Evolutionary conservation across 805 yeast genomes (phyloP).

Genomic region (Scheffersomyces lignosus): DNA sequence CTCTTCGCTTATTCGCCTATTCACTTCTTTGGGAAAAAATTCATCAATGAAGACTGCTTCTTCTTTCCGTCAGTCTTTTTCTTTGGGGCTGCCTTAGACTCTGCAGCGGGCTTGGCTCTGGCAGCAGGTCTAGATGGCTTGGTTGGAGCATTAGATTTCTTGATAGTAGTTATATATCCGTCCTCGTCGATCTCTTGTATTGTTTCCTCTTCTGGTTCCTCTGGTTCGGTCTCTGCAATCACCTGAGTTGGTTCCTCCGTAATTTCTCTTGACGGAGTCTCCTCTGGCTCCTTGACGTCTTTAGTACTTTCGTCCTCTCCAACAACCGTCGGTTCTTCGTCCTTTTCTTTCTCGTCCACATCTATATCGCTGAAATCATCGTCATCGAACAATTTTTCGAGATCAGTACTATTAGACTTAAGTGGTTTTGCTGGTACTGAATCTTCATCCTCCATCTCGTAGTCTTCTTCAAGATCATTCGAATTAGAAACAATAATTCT

Average conservation of each 20-base stretch:
- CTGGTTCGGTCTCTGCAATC: constrained; percentile 7
- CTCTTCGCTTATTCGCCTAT: too few species aligned
- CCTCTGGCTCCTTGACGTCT: constrained; percentile 5
- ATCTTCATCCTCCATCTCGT: constrained; percentile 6
- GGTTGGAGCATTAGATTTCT: constrained; percentile 19
- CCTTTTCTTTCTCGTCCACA: too few species aligned
- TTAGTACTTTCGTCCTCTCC: constrained; percentile 7
- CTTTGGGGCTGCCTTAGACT: constrained; percentile 7
- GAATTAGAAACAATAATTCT: constrained; percentile 35
- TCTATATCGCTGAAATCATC: constrained; percentile 22
- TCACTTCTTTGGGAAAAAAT: constrained; percentile 46
- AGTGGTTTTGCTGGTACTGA: constrained; percentile 3
- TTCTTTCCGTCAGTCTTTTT: constrained; percentile 18
- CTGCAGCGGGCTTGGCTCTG: constrained; percentile 12
- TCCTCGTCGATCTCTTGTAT: constrained; percentile 43
- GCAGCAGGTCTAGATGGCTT: constrained; percentile 10
- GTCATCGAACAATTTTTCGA: constrained; percentile 35
- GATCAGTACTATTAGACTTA: constrained; percentile 15
- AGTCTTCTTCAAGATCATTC: constrained; percentile 11
- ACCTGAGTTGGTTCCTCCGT: constrained; percentile 9
- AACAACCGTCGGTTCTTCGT: not conserved
- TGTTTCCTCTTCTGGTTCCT: constrained; percentile 5
- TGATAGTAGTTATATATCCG: constrained; percentile 47
- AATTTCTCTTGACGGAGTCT: constrained; percentile 1
- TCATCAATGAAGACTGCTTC: constrained; percentile 47